Percentiles rank a stretch among this genome's conserved stretches.
Evolutionary conservation across 2,329 filamentous ascomycete genomes (phyloP).

Genomic region (Neurospora sp.): DNA sequence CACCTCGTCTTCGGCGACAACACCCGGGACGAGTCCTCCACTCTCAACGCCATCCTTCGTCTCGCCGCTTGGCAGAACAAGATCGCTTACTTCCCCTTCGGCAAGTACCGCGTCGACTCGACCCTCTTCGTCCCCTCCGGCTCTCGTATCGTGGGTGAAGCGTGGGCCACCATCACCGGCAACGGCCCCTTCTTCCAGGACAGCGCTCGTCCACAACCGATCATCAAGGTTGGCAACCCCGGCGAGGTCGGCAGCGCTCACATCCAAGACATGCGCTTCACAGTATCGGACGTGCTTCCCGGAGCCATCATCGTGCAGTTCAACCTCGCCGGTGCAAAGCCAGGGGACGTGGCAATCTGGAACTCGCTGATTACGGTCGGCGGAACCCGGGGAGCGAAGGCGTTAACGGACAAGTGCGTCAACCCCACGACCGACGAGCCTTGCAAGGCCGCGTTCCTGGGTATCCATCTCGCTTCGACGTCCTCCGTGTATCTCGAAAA

Average conservation of each 20-base stretch:
- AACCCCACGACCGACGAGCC: conserved; percentile 21
- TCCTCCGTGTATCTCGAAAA: conserved; percentile 45
- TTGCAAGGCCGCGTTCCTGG: conserved; percentile 34
- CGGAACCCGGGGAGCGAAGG: conserved; percentile 24
- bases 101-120: conserved; percentile 41
- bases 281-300: conserved; percentile 47
- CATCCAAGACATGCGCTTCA: conserved; percentile 55
- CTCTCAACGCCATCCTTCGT: conserved; percentile 28
- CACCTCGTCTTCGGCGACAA: conserved; percentile 27
- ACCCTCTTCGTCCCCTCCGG: conserved; percentile 40
- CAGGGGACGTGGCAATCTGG: conserved; percentile 38
- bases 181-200: conserved; percentile 40
- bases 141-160: conserved; percentile 43
- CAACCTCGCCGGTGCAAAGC: conserved; percentile 24
- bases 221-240: conserved; percentile 46
- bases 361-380: conserved; percentile 29
- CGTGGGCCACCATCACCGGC: conserved; percentile 41
- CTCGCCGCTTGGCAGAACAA: conserved; percentile 27
- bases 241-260: conserved; percentile 52
- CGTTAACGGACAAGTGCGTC: conserved; percentile 20
- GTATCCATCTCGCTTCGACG: conserved; percentile 35
- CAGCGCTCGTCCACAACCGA: conserved; percentile 40
- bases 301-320: conserved; percentile 50
- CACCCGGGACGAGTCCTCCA: conserved; percentile 26
- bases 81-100: conserved; percentile 45